Percentiles rank a stretch among this genome's conserved stretches.
Evolutionary conservation across 192 early-diverging fungal genomes (phyloP).

Genomic region (Backusella circina): DNA sequence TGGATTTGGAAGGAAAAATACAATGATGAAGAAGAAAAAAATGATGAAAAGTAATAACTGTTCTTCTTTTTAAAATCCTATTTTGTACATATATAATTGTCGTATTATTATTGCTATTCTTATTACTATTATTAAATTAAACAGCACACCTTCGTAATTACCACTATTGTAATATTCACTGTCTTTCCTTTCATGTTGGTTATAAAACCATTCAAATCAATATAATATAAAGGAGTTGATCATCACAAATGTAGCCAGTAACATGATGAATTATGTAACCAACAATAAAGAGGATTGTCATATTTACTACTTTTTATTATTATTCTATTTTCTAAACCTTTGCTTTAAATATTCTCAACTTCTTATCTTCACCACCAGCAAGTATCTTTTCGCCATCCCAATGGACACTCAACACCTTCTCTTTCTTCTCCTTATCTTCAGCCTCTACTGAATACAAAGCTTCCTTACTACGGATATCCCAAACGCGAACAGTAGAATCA

Average conservation of each 20-base stretch:
- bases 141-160: background rate
- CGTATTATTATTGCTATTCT: background rate
- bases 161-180: too few species aligned
- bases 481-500: conserved; percentile 84
- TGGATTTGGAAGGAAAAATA: conserved; percentile 84
- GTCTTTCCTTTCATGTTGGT: background rate
- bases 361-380: conserved; percentile 73
- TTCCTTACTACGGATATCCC: conserved; percentile 90
- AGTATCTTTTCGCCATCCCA: conserved; percentile 65
- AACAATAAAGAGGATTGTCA: too few species aligned
- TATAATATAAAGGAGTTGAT: background rate
- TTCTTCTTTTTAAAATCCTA: background rate
- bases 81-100: background rate
- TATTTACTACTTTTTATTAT: background rate
- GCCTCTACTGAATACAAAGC: conserved; percentile 73
- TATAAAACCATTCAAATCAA: background rate
- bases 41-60: background rate
- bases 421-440: conserved; percentile 32
- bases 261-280: too few species aligned
- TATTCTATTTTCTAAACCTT: conserved; percentile 18
- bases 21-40: conserved; percentile 29
- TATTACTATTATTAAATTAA: background rate
- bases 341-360: conserved; percentile 54
- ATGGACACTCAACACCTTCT: conserved; percentile 71
- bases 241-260: too few species aligned